Conservation (phyloP, 2,329 filamentous ascomycete genomes). For the Nothophaeocryptopus gaeumannii region DNA sequence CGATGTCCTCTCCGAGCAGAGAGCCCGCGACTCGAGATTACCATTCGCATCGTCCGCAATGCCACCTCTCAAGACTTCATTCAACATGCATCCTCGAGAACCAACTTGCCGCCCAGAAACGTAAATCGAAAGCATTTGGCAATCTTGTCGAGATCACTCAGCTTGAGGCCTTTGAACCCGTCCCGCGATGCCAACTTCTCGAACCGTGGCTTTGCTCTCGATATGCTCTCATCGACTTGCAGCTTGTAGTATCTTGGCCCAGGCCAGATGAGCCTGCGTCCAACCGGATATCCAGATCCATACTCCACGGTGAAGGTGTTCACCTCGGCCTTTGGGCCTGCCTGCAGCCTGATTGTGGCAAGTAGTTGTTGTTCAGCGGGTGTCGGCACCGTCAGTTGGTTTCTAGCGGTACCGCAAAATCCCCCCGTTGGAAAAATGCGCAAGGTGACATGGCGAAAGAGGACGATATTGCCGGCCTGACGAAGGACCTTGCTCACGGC, state of each 20-base stretch:
- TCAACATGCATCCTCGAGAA: not conserved
- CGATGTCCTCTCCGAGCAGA: not conserved
- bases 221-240: conserved; percentile 1
- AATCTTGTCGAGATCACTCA: conserved; percentile 8
- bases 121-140: conserved; percentile 4
- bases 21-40: too few relatives aligned
- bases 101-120: not conserved
- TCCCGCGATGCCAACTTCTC: not conserved
- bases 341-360: conserved; percentile 3
- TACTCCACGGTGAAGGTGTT: not conserved
- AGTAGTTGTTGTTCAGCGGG: not conserved
- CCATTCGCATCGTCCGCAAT: not conserved
- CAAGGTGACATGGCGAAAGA: conserved; percentile 9
- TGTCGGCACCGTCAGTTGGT: not conserved
- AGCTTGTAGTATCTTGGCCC: not conserved
- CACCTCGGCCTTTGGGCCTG: not conserved
- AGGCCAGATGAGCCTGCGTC: too few relatives aligned
- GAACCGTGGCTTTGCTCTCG: not conserved
- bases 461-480: not conserved
- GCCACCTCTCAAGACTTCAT: not conserved
- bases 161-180: conserved; percentile 7
- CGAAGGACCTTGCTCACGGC: not conserved
- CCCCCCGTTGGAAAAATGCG: not conserved
- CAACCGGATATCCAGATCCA: not conserved
- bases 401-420: not conserved